Evolutionary conservation across 139 green algal species (phyloP).

Genomic region (Tetradesmus lagerheimii): DNA sequence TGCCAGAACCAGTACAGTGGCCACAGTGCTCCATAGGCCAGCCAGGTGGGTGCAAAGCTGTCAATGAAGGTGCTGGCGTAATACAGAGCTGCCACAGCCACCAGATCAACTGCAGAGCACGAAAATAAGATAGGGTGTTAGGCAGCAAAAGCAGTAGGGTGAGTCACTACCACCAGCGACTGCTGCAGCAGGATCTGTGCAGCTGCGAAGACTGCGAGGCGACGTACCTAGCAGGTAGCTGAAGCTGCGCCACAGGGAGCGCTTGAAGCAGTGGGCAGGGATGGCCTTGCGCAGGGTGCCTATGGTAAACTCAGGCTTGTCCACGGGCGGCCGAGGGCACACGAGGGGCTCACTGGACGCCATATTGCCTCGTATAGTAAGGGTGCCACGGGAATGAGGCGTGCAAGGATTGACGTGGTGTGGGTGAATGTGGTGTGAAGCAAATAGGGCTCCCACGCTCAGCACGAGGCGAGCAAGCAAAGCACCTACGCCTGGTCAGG

Average conservation of each 20-base stretch:
- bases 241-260: constrained; percentile 57
- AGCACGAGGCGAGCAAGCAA: not conserved
- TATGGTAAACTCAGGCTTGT: constrained; percentile 77
- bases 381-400: not conserved
- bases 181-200: constrained; percentile 68
- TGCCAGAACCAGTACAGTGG: constrained; percentile 82
- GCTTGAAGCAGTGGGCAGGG: constrained; percentile 89
- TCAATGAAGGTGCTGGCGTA: constrained; percentile 68
- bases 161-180: constrained; percentile 1
- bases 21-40: constrained; percentile 73
- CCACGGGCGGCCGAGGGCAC: constrained; percentile 34
- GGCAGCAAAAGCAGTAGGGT: not conserved
- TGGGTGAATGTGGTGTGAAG: not conserved
- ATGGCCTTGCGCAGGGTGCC: constrained; percentile 82
- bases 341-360: constrained; percentile 30
- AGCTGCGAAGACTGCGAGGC: not conserved
- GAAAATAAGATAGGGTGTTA: not conserved
- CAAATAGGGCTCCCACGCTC: not conserved
- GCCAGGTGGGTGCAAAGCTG: constrained; percentile 11
- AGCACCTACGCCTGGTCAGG: not conserved
- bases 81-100: constrained; percentile 52
- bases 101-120: constrained; percentile 21
- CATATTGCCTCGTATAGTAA: not conserved
- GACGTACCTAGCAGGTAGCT: constrained; percentile 68
- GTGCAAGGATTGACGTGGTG: not conserved